Base-by-base conservation (phyloP, 306 rosid species). In the Lablab purpureus region DNA sequence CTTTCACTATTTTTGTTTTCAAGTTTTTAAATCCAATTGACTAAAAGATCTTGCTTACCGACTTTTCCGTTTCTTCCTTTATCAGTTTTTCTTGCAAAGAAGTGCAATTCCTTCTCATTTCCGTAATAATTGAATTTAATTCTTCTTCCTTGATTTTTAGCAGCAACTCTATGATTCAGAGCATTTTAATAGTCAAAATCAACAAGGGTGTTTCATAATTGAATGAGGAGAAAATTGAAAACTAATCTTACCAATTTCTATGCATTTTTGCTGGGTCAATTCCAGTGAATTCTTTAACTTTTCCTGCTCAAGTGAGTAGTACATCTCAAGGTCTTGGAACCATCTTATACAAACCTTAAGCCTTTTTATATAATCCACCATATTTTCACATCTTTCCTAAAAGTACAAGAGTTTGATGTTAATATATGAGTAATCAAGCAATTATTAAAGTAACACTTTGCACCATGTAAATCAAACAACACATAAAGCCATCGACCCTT, bases 251-350 rank as follows among this genome's bases (percentile, higher is more conserved):
- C 99, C 99, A 59, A 88, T 88, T 84, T 93, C 97, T 23, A 74
- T 45, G 78, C 96, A 85, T 78, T 88, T 90, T 77, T 87, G 83
- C 88, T 87, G 91, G 10, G 96, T 87, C 54, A 90, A 41, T 43
- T 91, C 94, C 78, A 95, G 79, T 50, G 90, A 84, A 76, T 80
- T 89, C 82, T 87, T 90, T 73, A 95, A 69, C 86, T 84, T 93
- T 71, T 91, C 93, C 46, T 90, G 98, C 91, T 91, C 97, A 2
- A 91, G 70, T 6, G 94, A 84, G 87, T 91, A 95, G 87, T 88
- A 84, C 51, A 79, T 86, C 76, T 95, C 99, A 23, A 93, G 87
- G 82, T 95, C 99, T 93, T 95, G 99, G 80, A 95, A 91, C 98
- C 98, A 95, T 83, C 79, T 95, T 68, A 93, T 84, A 84, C 98